These are phyloP conservation scores for Recurvomyces mirabilis DNA, from an alignment of 495 filamentous ascomycete species.

Conservation along the genomic window DNA sequence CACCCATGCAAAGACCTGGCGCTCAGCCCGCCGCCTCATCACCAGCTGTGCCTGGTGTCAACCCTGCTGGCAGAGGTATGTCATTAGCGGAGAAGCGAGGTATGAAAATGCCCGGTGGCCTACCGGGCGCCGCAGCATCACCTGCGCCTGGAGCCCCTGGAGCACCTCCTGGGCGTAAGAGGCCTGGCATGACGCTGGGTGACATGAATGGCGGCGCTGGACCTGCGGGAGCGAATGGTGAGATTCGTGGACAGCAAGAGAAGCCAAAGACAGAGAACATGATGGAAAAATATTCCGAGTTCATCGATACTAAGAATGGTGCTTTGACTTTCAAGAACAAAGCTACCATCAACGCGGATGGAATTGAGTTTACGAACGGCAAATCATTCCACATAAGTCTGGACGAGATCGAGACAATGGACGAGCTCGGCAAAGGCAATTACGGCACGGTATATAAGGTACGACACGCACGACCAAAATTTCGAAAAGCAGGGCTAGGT, in stretches of 20 bases:
- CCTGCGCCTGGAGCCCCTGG: slow-evolving; percentile 15
- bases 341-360: slow-evolving; percentile 73
- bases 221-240: slow-evolving; percentile 10
- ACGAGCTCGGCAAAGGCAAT: slow-evolving; percentile 95
- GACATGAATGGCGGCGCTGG: slow-evolving; percentile 27
- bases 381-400: slow-evolving; percentile 87
- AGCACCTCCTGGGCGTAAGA: slow-evolving; percentile 20
- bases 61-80: slow-evolving; percentile 31
- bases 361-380: slow-evolving; percentile 84
- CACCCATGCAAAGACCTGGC: slow-evolving; percentile 20
- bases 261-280: slow-evolving; percentile 43
- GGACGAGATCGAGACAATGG: slow-evolving; percentile 88
- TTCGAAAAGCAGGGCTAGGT: slow-evolving; percentile 70
- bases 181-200: slow-evolving; percentile 30
- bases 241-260: not conserved
- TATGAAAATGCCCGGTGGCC: slow-evolving; percentile 28
- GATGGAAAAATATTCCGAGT: slow-evolving; percentile 84
- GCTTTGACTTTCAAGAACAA: slow-evolving; percentile 90
- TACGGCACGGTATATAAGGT: slow-evolving; percentile 98
- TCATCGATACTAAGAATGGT: slow-evolving; percentile 82
- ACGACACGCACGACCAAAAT: slow-evolving; percentile 65
- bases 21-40: slow-evolving; percentile 26
- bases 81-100: slow-evolving; percentile 39
- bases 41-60: slow-evolving; percentile 26
- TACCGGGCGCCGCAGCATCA: slow-evolving; percentile 23